Conservation (phyloP, 352 stramenopile species). For the Elongisporangium anandrum region DNA sequence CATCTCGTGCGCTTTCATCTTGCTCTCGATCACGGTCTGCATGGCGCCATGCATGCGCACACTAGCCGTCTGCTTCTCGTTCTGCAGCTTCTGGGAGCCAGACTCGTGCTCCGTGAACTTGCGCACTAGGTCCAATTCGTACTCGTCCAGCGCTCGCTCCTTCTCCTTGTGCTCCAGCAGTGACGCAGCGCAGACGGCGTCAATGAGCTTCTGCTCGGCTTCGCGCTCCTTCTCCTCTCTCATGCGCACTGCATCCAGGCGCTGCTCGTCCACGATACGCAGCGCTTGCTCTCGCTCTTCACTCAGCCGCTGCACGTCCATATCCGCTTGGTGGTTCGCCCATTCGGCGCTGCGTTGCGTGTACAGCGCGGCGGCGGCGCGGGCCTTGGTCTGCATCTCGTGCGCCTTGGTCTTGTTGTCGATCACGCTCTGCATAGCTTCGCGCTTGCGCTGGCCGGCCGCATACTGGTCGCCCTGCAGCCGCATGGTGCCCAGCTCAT, state of each 20-base stretch:
- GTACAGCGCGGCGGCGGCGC: constrained; percentile 38
- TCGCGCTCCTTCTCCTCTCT: constrained; percentile 49
- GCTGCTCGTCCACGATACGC: background rate
- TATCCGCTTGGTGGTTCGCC: background rate
- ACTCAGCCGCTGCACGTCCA: background rate
- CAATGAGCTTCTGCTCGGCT: constrained; percentile 71
- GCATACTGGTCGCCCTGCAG: constrained; percentile 37
- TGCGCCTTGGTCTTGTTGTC: constrained; percentile 60
- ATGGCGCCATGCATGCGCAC: constrained; percentile 61
- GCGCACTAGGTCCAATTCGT: constrained; percentile 34
- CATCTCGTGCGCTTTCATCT: constrained; percentile 53
- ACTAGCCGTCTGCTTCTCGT: constrained; percentile 41
- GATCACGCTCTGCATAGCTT: constrained; percentile 73
- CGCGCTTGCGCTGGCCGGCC: constrained; percentile 55
- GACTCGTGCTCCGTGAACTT: constrained; percentile 23
- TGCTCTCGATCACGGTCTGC: constrained; percentile 73
- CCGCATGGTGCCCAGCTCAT: constrained; percentile 23
- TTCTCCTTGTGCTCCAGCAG: constrained; percentile 70
- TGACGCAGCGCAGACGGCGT: constrained; percentile 76
- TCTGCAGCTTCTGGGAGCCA: constrained; percentile 28
- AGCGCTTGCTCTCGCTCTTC: background rate
- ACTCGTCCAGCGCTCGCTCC: constrained; percentile 51
- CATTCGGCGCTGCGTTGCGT: background rate
- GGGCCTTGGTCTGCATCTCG: constrained; percentile 58
- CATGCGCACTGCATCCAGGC: constrained; percentile 36